Evolutionary conservation across 768 basidiomycete genomes (phyloP).

Genomic region (Russula earlei): DNA sequence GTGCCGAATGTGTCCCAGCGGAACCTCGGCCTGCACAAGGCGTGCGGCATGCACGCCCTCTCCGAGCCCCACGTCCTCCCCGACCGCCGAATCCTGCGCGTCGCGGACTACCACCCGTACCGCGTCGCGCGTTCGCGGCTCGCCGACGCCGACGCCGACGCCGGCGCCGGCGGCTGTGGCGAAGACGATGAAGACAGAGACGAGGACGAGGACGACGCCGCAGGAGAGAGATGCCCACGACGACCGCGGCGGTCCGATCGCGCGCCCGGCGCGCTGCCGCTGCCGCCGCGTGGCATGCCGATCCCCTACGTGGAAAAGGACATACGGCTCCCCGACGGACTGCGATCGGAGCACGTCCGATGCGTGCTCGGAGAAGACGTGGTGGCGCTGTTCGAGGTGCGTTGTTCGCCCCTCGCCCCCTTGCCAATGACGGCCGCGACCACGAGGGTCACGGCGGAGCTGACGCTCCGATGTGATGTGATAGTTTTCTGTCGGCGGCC

Average conservation of each 20-base stretch:
- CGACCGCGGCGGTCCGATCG: no score
- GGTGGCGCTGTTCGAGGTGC: neutral
- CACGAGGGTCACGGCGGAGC: no score
- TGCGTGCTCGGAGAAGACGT: slow-evolving; percentile 5
- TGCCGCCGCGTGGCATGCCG: no score
- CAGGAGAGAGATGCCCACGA: no score
- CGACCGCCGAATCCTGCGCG: neutral
- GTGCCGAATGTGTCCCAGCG: neutral
- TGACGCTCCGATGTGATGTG: neutral
- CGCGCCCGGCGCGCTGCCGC: no score
- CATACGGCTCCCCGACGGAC: neutral
- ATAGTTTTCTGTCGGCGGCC: neutral
- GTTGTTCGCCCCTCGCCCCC: neutral
- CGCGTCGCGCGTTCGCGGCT: no score
- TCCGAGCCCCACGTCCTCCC: neutral
- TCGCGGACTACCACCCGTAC: neutral
- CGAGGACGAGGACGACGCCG: no score
- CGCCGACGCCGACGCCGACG: no score
- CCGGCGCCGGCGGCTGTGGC: neutral
- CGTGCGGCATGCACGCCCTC: slow-evolving; percentile 1
- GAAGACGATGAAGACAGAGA: no score
- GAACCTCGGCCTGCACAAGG: neutral
- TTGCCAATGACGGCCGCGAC: no score
- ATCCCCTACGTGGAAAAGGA: neutral
- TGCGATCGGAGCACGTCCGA: neutral